Percentiles rank a stretch among this genome's conserved stretches.
phyloP scores from a whole-genome alignment of 495 filamentous ascomycete genomes.

The Neurospora sp. region DNA sequence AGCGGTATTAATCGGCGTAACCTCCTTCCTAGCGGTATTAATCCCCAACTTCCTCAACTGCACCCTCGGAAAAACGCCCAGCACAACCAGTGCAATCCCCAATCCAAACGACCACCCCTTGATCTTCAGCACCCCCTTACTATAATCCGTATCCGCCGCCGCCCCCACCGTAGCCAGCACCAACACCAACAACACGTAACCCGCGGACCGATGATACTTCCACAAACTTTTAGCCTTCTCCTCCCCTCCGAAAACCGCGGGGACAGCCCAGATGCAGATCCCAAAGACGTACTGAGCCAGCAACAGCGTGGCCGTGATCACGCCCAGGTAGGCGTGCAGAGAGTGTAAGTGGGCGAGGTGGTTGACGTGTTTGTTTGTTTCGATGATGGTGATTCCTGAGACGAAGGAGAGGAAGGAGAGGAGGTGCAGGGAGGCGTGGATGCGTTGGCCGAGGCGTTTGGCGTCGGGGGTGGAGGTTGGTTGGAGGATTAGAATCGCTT shows the following conservation, averaged over 20 bases:
- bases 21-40: not conserved
- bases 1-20: slow-evolving; percentile 18
- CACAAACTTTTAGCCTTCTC: slow-evolving; percentile 72
- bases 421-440: slow-evolving; percentile 58
- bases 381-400: slow-evolving; percentile 64
- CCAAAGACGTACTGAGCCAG: slow-evolving; percentile 66
- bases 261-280: slow-evolving; percentile 65
- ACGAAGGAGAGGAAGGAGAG: slow-evolving; percentile 51
- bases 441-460: slow-evolving; percentile 60
- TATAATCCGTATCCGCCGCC: slow-evolving; percentile 67
- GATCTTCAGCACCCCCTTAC: slow-evolving; percentile 49
- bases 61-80: slow-evolving; percentile 65
- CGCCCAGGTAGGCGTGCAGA: slow-evolving; percentile 67
- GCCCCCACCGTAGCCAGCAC: slow-evolving; percentile 63
- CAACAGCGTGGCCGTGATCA: slow-evolving; percentile 63
- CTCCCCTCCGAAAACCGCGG: slow-evolving; percentile 62
- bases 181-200: slow-evolving; percentile 62
- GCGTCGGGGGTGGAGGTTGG: slow-evolving; percentile 68
- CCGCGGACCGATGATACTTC: slow-evolving; percentile 77
- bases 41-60: slow-evolving; percentile 77
- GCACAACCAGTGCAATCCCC: slow-evolving; percentile 47
- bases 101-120: slow-evolving; percentile 63
- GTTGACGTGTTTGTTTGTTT: slow-evolving; percentile 65
- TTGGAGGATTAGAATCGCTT: slow-evolving; percentile 78
- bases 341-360: slow-evolving; percentile 60